Evolutionary conservation across 495 filamentous ascomycete genomes (phyloP).

Genomic region (Chaetomium fimeti): DNA sequence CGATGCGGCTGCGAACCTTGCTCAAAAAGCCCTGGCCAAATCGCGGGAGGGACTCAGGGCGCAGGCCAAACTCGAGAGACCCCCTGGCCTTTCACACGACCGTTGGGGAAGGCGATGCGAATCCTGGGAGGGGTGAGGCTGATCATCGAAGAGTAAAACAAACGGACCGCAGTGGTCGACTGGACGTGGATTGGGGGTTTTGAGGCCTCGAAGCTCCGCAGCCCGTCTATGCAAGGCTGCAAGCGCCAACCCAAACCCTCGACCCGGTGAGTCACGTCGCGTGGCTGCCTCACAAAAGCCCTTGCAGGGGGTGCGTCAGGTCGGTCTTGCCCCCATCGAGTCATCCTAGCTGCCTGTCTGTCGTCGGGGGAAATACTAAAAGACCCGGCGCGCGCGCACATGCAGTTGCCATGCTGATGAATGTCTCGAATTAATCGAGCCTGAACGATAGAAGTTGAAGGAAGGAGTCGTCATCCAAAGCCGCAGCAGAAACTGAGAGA

Average conservation of each 20-base stretch:
- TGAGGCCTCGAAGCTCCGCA: conserved; percentile 1
- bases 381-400: background rate
- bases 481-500: background rate
- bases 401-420: background rate
- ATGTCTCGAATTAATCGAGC: background rate
- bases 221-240: conserved; percentile 13
- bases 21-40: background rate
- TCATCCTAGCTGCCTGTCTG: conserved; percentile 14
- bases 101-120: conserved; percentile 15
- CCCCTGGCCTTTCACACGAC: background rate
- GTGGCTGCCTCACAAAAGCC: conserved; percentile 19
- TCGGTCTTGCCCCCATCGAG: conserved; percentile 13
- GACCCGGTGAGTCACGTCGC: conserved; percentile 9
- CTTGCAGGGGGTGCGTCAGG: background rate
- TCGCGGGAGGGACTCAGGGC: background rate
- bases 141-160: background rate
- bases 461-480: background rate
- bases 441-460: background rate
- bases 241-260: conserved; percentile 12
- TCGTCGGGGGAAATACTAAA: conserved; percentile 10
- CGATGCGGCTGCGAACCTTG: conserved; percentile 2
- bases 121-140: background rate
- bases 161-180: background rate
- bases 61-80: background rate
- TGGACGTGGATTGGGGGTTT: background rate